Conservation (phyloP, 1,139 yeast genomes). For the Pichia sp. region DNA sequence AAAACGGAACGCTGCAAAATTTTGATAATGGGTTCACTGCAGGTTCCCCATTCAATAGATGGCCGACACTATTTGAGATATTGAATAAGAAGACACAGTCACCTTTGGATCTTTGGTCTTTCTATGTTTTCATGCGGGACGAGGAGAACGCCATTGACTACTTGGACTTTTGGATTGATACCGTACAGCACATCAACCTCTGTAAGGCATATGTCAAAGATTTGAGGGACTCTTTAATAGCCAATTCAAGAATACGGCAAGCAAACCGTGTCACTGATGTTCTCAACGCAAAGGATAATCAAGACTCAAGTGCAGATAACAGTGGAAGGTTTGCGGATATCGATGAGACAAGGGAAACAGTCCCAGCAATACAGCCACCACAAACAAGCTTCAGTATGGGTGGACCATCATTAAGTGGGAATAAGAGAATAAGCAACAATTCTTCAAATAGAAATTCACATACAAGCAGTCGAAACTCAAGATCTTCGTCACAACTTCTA, state of each 20-base stretch:
- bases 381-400: conserved; percentile 6
- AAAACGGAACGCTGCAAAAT: conserved; percentile 6
- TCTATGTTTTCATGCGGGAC: conserved; percentile 83
- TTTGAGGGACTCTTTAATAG: conserved; percentile 42
- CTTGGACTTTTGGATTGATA: conserved; percentile 89
- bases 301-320: not conserved
- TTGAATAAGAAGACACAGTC: conserved; percentile 72
- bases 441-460: conserved; percentile 10
- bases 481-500: conserved; percentile 43
- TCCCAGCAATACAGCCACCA: conserved; percentile 8
- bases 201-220: conserved; percentile 85
- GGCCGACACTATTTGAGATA: conserved; percentile 90
- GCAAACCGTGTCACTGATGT: conserved; percentile 13
- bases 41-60: conserved; percentile 32
- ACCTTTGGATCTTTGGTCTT: conserved; percentile 89
- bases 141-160: conserved; percentile 85
- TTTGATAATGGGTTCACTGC: not conserved
- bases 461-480: conserved; percentile 21
- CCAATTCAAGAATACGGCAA: conserved; percentile 20
- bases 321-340: not conserved
- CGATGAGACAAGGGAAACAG: not conserved
- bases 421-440: not conserved
- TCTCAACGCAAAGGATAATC: conserved; percentile 1
- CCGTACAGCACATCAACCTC: conserved; percentile 76
- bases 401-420: not conserved